Evolutionary conservation across 2,329 filamentous ascomycete species (phyloP), one percentile per base, ranked within the genome.

Genomic region (Fusarium nodosum): DNA sequence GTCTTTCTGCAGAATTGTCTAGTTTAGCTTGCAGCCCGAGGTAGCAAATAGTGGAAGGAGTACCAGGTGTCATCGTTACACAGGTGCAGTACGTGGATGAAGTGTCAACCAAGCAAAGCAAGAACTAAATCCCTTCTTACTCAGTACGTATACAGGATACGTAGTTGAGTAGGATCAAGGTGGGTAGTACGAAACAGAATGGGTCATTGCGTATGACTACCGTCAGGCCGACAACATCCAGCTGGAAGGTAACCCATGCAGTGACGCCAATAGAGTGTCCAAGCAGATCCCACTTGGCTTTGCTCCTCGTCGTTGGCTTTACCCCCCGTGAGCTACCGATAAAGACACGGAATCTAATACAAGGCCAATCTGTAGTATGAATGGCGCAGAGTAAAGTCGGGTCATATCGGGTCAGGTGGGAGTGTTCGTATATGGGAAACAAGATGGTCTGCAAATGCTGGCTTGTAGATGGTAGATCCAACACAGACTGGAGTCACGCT

Each of bases 31-130:
- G 46, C 31, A 44, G 31, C 54, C 42, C 26, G 48, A 45, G 22
- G 50, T 20, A 55, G 38, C 18, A 18, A 34, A 46, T 42, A 41
- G 55, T 34, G 34, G n/a, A 36, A 56, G 18, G 45, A 33, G 7
- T 31, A 33, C 18, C 30, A 59, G 59, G 50, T 31, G 44, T 22
- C 18, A 54, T 60, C 30, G 61, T 63, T 69, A 67, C 66, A 71
- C 69, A 54, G 56, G 47, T 55, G 30, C 57, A 55, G 39, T 59
- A 60, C 46, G 44, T 39, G 41, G 53, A 57, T 42, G 28, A 45
- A 31, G 33, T n/a, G 20, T 42, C 28, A 61, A 18, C 38, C 33
- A 26, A 26, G 31, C n/a, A 39, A 31, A 63, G 36, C 44, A 36
- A 28, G 34, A 33, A 48, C 11, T 18, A 39, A 54, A 24, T 28